These are phyloP conservation scores for Xylariaceae sp. DNA, from an alignment of 2,329 filamentous ascomycete genomes.

Conservation along the genomic window DNA sequence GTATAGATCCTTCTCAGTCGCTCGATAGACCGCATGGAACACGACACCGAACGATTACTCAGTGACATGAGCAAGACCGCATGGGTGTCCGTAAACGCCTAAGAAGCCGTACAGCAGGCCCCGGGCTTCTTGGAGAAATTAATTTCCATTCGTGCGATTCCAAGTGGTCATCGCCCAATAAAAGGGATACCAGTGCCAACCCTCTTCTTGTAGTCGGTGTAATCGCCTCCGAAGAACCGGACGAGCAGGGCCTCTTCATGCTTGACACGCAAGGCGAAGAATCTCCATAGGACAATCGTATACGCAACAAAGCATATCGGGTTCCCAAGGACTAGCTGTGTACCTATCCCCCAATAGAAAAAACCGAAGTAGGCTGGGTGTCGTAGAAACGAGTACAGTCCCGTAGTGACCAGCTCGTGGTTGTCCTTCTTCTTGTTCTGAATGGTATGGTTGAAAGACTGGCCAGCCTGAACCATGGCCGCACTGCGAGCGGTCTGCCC, in stretches of 20 bases:
- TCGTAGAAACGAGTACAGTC: constrained; percentile 76
- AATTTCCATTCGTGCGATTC: not conserved
- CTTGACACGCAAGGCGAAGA: constrained; percentile 77
- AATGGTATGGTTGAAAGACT: constrained; percentile 90
- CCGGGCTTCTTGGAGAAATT: not conserved
- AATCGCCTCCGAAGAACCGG: constrained; percentile 84
- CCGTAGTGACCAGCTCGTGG: constrained; percentile 82
- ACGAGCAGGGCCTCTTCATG: constrained; percentile 82
- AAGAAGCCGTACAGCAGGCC: not conserved
- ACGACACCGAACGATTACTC: not conserved
- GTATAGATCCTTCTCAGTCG: not conserved
- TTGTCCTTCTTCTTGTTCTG: constrained; percentile 71
- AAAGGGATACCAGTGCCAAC: constrained; percentile 85
- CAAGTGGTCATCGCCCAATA: constrained; percentile 50
- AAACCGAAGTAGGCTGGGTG: constrained; percentile 98
- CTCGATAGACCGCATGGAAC: not conserved
- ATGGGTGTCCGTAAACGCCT: not conserved
- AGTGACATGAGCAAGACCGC: not conserved
- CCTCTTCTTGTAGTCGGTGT: constrained; percentile 72
- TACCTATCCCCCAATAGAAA: constrained; percentile 98
- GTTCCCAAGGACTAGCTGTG: constrained; percentile 90
- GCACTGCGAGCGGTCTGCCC: constrained; percentile 80
- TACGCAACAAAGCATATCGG: constrained; percentile 78
- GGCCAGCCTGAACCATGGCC: constrained; percentile 89
- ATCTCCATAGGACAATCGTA: constrained; percentile 78